Evolutionary conservation across 179 eudicot genomes (phyloP).

Genomic region (Monotropa hypopitys): DNA sequence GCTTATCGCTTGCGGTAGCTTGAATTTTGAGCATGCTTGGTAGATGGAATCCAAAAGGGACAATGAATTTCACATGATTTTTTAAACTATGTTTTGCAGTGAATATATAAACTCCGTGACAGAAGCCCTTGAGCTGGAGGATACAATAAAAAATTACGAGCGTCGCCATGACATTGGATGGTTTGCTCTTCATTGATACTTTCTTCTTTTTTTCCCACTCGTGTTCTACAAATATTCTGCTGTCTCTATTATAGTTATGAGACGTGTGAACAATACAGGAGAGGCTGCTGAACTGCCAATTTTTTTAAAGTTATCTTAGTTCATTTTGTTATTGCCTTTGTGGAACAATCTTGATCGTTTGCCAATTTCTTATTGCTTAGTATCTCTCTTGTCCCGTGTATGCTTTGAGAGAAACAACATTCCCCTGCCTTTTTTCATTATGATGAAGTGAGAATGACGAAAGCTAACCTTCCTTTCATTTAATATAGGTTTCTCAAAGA

Average conservation of each 20-base stretch:
- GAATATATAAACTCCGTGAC: slow-evolving; percentile 65
- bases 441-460: not conserved
- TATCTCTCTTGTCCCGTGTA: not conserved
- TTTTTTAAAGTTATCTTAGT: not conserved
- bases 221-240: not conserved
- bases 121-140: slow-evolving; percentile 90
- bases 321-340: not conserved
- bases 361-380: not conserved
- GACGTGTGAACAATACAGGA: not conserved
- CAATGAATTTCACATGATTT: not conserved
- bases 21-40: not conserved
- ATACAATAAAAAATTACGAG: slow-evolving; percentile 68
- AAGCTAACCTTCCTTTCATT: not conserved
- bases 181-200: slow-evolving; percentile 27
- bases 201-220: not conserved
- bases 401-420: not conserved
- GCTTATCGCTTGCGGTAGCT: not conserved
- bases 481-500: not conserved
- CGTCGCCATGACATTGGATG: slow-evolving; percentile 65
- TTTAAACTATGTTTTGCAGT: slow-evolving; percentile 31
- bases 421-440: not conserved
- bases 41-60: not conserved
- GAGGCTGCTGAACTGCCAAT: not conserved
- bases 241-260: not conserved
- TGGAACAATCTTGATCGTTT: not conserved